These are phyloP conservation scores for Pseudogymnoascus pannorum DNA, from an alignment of 2,329 filamentous ascomycete species.

Conservation along the genomic window DNA sequence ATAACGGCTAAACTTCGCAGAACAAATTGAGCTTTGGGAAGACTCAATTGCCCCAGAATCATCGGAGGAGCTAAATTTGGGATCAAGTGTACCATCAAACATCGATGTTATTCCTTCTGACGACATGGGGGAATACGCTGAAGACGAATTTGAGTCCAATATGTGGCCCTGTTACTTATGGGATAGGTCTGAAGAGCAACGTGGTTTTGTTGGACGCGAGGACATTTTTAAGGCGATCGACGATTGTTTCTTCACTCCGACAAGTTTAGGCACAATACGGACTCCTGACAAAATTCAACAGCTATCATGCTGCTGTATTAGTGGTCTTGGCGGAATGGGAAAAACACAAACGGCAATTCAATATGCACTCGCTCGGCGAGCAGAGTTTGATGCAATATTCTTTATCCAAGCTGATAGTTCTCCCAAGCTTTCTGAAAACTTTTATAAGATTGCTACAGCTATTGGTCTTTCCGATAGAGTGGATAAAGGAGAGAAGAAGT, in stretches of 20 bases:
- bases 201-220: too few relatives aligned
- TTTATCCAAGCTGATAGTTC: constrained; percentile 20
- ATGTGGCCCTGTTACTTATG: too few relatives aligned
- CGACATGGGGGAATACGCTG: too few relatives aligned
- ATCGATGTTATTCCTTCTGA: too few relatives aligned
- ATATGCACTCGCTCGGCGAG: constrained; percentile 17
- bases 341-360: constrained; percentile 22
- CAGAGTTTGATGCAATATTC: constrained; percentile 21
- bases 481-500: too few relatives aligned
- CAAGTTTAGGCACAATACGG: too few relatives aligned
- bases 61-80: not conserved
- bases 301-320: constrained; percentile 9
- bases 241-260: too few relatives aligned
- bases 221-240: too few relatives aligned
- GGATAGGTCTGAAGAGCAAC: too few relatives aligned
- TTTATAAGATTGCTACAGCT: not conserved
- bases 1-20: not conserved
- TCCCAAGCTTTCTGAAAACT: constrained; percentile 8
- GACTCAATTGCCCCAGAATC: not conserved
- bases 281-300: too few relatives aligned
- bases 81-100: too few relatives aligned
- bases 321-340: constrained; percentile 23
- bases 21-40: not conserved
- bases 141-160: too few relatives aligned
- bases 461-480: not conserved